Evolutionary conservation across 768 basidiomycete species (phyloP).

Genomic region (Pleurotus djamor): DNA sequence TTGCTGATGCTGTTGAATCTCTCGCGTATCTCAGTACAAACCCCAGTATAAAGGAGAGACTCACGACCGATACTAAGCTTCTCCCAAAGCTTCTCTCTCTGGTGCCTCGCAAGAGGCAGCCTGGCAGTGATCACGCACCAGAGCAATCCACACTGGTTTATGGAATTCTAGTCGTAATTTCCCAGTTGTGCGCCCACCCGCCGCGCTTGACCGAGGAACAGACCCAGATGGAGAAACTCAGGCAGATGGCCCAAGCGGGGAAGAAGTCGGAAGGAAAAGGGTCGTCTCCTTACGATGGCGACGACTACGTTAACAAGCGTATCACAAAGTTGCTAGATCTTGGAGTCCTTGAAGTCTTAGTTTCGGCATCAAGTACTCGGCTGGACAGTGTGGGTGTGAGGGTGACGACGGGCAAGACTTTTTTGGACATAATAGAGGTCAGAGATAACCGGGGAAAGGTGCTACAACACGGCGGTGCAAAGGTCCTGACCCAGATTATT

Average conservation of each 20-base stretch:
- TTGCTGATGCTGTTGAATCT: constrained; percentile 75
- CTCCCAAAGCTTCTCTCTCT: constrained; percentile 56
- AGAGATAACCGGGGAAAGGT: constrained; percentile 75
- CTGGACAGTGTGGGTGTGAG: constrained; percentile 68
- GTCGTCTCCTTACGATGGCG: constrained; percentile 53
- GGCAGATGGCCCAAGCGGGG: constrained; percentile 62
- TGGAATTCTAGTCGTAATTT: constrained; percentile 73
- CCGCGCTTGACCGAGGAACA: constrained; percentile 79
- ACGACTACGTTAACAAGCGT: constrained; percentile 61
- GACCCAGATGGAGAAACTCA: constrained; percentile 76
- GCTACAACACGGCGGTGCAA: constrained; percentile 77
- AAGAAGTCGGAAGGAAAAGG: constrained; percentile 22
- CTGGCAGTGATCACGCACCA: constrained; percentile 16
- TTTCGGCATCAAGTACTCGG: constrained; percentile 43
- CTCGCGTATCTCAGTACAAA: constrained; percentile 79
- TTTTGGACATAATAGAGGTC: constrained; percentile 75
- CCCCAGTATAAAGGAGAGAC: constrained; percentile 56
- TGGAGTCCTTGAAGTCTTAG: constrained; percentile 64
- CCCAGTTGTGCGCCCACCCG: constrained; percentile 71
- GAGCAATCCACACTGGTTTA: constrained; percentile 61
- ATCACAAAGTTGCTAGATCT: constrained; percentile 54
- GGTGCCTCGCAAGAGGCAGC: constrained; percentile 46
- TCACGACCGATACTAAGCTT: constrained; percentile 54
- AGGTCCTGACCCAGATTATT: constrained; percentile 58
- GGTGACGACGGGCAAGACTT: constrained; percentile 51